Base-by-base conservation (phyloP, 345 rosid species). In the Limnanthes douglasii region DNA sequence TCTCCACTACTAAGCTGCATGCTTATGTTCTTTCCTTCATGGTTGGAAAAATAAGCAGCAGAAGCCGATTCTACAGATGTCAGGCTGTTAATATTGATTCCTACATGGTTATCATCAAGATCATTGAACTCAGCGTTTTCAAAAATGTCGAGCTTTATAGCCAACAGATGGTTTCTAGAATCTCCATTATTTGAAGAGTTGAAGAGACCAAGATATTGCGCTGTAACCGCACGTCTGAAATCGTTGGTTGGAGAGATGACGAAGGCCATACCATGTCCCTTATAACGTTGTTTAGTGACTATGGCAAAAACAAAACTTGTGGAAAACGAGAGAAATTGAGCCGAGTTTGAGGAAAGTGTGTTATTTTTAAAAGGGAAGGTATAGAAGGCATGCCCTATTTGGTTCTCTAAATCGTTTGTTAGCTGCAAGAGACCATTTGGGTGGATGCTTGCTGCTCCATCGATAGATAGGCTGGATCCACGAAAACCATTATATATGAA, bases 101-200 rank as follows among this genome's bases (percentile, higher is more conserved):
- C 77, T 4, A 80, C 75, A 48, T 70, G 93, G 34, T 73, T 77
- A 13, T 21, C 52, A 22, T 66, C 6, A 13, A 53, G 54, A 31
- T 75, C 85, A 1, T 46, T 16, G 12, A 69, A 71, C 29, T 77
- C 82, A 3, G 35, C 24, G 48, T 44, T 69, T 2, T 3, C 13
- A 3, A 69, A 43, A 0, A 78, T 69, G 56, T 77, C 81, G 15
- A 73, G 57, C 69, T 76, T 81, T 16, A 77, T 53, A 0, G 75
- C 74, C 16, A 77, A 22, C 8, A 82, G 15, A 31, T 65, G 82
- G 45, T 73, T 73, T 32, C 60, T 37, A 0, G 45, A 0, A 2
- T 41, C 33, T 2, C 78, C 69, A 12, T 46, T 30, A 57, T 39
- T 59, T 2, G 59, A 20, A 13, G 5, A 1, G 35, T 70, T 76